Base-by-base conservation (phyloP, 345 rosid genomes). In the Pugionium dolabratum region DNA sequence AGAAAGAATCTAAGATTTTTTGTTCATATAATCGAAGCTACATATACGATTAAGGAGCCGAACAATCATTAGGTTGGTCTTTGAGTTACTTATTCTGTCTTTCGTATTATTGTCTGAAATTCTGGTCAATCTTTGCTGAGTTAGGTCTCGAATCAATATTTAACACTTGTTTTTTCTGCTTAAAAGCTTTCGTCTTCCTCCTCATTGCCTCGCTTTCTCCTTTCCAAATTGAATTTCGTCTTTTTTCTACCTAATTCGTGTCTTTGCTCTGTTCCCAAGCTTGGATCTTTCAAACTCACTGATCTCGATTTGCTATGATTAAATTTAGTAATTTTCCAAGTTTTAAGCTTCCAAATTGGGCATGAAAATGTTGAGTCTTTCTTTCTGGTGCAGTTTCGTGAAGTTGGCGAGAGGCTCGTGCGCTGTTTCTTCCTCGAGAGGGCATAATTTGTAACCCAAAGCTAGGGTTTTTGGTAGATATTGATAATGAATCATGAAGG, bases 401-500 rank as follows among this genome's bases (percentile, higher is more conserved):
- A 62, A 76, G 81, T 79, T 70, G 60, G 55, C 63, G 59, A 32
- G 65, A 70, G 51, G 59, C 53, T 54, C 57, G 45, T 59, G 47
- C 46, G 56, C 2, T 55, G 64, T 68, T 70, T 51, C 58, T 74
- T 71, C 69, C 39, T 55, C 4, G 6, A 45, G 67, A 64, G 67
- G 59, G 56, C n/a, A 51, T 35, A 70, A 36, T 58, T 74, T 59
- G 72, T 76, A 76, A 68, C 79, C 64, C 54, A 53, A 36, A 83
- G 67, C 69, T 88, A 83, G 89, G 94, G 91, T 84, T 88, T 83
- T 73, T 55, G 62, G 54, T 56, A 25, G 42, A 28, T 44, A 40
- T 11, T 37, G 50, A 29, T 75, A 74, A 62, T 31, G 52, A 71
- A 52, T 65, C 74, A 47, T 25, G 50, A 60, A 45, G 35, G 34